Conservation (phyloP, 495 filamentous ascomycete species). For the Aspergillus bridgeri region DNA sequence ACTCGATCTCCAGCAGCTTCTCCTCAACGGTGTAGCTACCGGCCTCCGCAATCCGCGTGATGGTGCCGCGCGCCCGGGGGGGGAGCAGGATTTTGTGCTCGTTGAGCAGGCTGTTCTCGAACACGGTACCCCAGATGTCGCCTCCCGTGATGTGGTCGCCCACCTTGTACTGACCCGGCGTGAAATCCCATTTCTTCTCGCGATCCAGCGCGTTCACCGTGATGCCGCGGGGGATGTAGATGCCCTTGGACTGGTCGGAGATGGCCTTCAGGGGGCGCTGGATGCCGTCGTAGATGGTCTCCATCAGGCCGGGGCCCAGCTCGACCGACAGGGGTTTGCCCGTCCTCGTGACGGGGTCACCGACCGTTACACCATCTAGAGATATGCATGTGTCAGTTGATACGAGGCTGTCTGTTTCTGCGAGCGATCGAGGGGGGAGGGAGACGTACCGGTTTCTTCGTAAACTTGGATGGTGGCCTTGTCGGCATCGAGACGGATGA, state of each 20-base stretch:
- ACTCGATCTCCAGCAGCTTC: slow-evolving; percentile 94
- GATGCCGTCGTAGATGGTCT: slow-evolving; percentile 99
- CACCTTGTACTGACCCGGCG: slow-evolving; percentile 76
- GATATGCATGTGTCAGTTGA: slow-evolving; percentile 9
- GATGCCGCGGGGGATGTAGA: slow-evolving; percentile 97
- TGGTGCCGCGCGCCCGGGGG: slow-evolving; percentile 83
- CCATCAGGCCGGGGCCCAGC: slow-evolving; percentile 93
- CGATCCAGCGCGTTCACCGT: slow-evolving; percentile 83
- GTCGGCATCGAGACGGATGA: slow-evolving; percentile 94
- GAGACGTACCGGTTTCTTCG: slow-evolving; percentile 82
- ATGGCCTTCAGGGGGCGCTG: slow-evolving; percentile 91
- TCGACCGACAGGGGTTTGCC: slow-evolving; percentile 97
- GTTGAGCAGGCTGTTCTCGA: slow-evolving; percentile 92
- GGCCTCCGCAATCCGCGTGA: slow-evolving; percentile 82
- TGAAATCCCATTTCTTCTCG: slow-evolving; percentile 92
- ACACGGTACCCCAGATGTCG: slow-evolving; percentile 89
- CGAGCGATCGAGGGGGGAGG: slow-evolving; percentile 18
- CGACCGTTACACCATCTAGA: slow-evolving; percentile 88
- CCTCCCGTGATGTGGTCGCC: slow-evolving; percentile 96
- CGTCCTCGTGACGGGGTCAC: slow-evolving; percentile 85
- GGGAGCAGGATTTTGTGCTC: slow-evolving; percentile 96
- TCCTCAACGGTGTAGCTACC: slow-evolving; percentile 93
- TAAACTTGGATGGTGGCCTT: slow-evolving; percentile 98
- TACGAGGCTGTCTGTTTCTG: slow-evolving; percentile 14
- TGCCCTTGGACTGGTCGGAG: slow-evolving; percentile 68